These are phyloP conservation scores for Alternaria triticimaculans DNA, from an alignment of 2,329 filamentous ascomycete genomes.

Conservation along the genomic window DNA sequence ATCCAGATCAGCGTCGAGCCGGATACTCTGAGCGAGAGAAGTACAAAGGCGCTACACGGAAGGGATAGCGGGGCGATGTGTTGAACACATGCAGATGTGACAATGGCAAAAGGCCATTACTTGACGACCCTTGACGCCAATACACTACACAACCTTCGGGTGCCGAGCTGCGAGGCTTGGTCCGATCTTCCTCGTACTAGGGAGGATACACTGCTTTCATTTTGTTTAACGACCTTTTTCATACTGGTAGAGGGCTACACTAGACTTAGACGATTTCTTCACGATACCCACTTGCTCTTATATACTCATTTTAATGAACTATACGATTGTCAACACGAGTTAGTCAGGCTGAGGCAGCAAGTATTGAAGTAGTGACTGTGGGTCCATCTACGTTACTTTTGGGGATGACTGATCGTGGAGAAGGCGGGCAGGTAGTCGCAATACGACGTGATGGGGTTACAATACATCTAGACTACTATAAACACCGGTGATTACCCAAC, in stretches of 20 bases:
- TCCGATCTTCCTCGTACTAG: background rate
- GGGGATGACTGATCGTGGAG: background rate
- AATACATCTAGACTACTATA: background rate
- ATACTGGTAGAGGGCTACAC: background rate
- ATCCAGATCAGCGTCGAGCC: constrained; percentile 21
- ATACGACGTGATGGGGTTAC: background rate
- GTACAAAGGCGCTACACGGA: background rate
- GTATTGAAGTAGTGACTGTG: background rate
- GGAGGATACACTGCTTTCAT: background rate
- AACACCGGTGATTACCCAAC: background rate
- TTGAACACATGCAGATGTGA: background rate
- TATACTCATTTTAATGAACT: background rate
- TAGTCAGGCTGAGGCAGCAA: background rate
- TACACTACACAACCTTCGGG: background rate
- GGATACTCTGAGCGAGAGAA: background rate
- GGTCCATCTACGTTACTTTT: background rate
- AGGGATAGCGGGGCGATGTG: background rate
- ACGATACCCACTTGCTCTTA: background rate
- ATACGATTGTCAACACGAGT: background rate
- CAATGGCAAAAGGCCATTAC: background rate
- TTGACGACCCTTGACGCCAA: background rate
- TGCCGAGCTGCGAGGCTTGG: background rate
- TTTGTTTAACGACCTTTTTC: background rate
- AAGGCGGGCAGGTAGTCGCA: background rate
- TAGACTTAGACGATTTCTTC: background rate